A percentile compares a stretch with the other conserved stretches of the same genome.
phyloP scores from a whole-genome alignment of 495 filamentous ascomycete species.

The Aspergillus biplanus region DNA sequence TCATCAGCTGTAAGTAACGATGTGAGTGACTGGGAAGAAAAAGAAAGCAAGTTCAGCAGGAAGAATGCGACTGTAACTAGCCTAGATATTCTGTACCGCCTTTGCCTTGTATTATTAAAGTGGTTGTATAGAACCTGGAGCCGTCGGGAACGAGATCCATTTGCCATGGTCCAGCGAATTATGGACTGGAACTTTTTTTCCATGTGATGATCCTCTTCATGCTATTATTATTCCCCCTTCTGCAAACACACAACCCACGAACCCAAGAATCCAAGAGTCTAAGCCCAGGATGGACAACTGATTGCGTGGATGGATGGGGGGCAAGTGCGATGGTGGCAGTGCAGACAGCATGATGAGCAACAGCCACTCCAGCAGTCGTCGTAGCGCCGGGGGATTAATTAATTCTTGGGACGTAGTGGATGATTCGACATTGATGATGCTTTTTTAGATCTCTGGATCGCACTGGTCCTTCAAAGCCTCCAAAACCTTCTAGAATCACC shows the following conservation, averaged over 20 bases:
- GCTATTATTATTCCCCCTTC: too few species aligned
- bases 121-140: too few species aligned
- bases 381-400: background rate
- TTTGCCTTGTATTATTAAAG: too few species aligned
- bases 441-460: background rate
- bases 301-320: background rate
- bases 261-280: background rate
- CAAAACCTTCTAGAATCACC: slow-evolving; percentile 10
- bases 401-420: background rate
- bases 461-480: background rate
- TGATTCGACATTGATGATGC: background rate
- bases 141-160: too few species aligned
- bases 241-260: too few species aligned
- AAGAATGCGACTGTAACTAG: background rate
- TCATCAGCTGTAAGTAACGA: slow-evolving; percentile 24
- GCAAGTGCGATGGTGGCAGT: slow-evolving; percentile 1
- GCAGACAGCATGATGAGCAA: background rate
- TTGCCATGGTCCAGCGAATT: too few species aligned
- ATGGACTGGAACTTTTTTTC: too few species aligned
- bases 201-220: too few species aligned
- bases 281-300: background rate
- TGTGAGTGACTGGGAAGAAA: slow-evolving; percentile 24
- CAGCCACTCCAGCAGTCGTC: background rate
- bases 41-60: slow-evolving; percentile 1
- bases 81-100: too few species aligned